phyloP scores from a whole-genome alignment of 2,329 filamentous ascomycete species.

The Xylaria arbuscula region DNA sequence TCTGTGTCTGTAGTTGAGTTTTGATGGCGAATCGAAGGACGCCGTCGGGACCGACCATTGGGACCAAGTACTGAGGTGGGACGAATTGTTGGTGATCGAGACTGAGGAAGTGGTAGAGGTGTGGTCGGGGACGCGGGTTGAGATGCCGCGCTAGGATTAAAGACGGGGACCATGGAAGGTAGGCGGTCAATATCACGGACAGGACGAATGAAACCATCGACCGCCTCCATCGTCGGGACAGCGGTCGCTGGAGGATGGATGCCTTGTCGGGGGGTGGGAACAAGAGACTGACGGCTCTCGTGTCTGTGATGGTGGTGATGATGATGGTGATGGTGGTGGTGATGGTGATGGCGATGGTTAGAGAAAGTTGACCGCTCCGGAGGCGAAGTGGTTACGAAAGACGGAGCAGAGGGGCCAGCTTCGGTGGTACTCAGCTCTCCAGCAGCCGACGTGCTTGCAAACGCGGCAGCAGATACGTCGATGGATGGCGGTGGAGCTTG shows the following conservation, averaged over 20 bases:
- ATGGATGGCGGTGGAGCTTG: conserved; percentile 87
- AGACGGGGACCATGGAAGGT: conserved; percentile 80
- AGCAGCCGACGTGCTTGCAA: conserved; percentile 58
- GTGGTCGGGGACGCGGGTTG: conserved; percentile 93
- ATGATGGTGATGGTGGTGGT: conserved; percentile 60
- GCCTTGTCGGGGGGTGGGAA: conserved; percentile 62
- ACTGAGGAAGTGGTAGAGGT: conserved; percentile 75
- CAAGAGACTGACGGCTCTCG: conserved; percentile 62
- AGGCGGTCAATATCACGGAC: conserved; percentile 85
- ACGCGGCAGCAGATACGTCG: conserved; percentile 72
- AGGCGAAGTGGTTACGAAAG: conserved; percentile 75
- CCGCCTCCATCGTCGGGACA: conserved; percentile 73
- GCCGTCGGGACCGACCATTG: conserved; percentile 68
- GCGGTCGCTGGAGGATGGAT: conserved; percentile 76
- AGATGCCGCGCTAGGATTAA: conserved; percentile 78
- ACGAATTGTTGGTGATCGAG: conserved; percentile 66
- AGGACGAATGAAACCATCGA: conserved; percentile 81
- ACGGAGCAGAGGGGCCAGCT: conserved; percentile 68
- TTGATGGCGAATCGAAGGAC: conserved; percentile 90
- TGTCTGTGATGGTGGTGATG: conserved; percentile 59
- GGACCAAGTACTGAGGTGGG: conserved; percentile 65
- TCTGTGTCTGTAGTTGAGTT: conserved; percentile 90
- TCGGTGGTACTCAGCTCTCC: conserved; percentile 60
- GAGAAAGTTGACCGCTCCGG: conserved; percentile 75
- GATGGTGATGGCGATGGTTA: conserved; percentile 61